phyloP scores from a whole-genome alignment of 2,329 filamentous ascomycete species.

The Arthrinium phaeospermum region DNA sequence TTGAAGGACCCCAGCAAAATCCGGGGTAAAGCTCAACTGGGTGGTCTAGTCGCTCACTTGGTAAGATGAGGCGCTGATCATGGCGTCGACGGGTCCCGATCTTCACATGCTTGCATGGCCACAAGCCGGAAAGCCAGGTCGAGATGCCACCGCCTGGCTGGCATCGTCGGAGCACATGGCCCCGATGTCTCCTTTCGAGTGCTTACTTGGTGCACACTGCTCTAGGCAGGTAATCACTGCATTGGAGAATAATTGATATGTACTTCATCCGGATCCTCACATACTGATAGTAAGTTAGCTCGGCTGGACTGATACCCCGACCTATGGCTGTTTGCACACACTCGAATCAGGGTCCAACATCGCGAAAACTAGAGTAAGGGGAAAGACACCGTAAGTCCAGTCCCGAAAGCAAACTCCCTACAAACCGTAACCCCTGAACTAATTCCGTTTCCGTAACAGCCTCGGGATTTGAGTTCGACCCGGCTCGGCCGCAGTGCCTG shows the following conservation, averaged over 20 bases:
- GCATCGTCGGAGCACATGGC: background rate
- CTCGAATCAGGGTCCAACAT: too few relatives aligned
- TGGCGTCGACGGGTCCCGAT: background rate
- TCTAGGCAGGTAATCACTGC: background rate
- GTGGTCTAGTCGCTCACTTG: background rate
- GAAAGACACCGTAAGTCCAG: background rate
- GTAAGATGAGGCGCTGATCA: background rate
- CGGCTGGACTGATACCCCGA: background rate
- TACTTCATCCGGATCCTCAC: background rate
- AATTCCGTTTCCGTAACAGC: background rate
- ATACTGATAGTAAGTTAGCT: background rate
- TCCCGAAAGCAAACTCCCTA: background rate
- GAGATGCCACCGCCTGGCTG: background rate
- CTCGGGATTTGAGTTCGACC: background rate
- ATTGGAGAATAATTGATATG: background rate
- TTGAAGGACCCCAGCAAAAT: background rate
- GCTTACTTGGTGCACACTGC: background rate
- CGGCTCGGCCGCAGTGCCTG: background rate
- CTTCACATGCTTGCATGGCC: background rate
- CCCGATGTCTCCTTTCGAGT: background rate
- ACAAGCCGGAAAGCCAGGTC: background rate
- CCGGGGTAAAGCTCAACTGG: background rate
- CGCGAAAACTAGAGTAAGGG: too few relatives aligned
- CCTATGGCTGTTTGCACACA: background rate
- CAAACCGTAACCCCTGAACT: conserved; percentile 8